Percentiles rank a stretch among this genome's conserved stretches.
These are phyloP conservation scores for Endocalyx cinctus DNA, from an alignment of 2,329 filamentous ascomycete species.

Conservation along the genomic window DNA sequence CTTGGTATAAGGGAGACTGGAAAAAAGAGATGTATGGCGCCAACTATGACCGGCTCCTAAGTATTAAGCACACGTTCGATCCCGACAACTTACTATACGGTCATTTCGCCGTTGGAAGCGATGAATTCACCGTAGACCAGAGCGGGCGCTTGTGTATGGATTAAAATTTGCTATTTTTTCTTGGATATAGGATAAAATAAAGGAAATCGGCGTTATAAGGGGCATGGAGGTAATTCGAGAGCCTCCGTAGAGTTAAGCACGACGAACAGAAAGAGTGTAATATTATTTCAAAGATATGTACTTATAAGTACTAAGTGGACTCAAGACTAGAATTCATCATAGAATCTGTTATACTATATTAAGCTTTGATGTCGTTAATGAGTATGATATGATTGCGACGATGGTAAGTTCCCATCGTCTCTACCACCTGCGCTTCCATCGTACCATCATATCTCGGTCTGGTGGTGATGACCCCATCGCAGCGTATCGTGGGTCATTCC, in stretches of 20 bases:
- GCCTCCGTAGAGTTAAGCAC: too few species aligned
- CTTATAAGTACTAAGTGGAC: too few species aligned
- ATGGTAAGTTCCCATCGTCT: too few species aligned
- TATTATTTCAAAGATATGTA: too few species aligned
- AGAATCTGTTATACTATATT: too few species aligned
- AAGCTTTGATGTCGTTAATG: too few species aligned
- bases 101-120: constrained; percentile 8
- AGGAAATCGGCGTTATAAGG: too few species aligned
- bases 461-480: constrained; percentile 8
- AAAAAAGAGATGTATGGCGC: constrained; percentile 10
- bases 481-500: constrained; percentile 6
- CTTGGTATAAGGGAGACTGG: constrained; percentile 12
- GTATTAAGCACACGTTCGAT: constrained; percentile 12
- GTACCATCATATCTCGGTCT: constrained; percentile 15
- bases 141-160: constrained; percentile 2
- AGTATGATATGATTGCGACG: too few species aligned
- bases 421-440: constrained; percentile 7
- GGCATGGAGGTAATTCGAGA: too few species aligned
- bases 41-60: constrained; percentile 9
- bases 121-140: constrained; percentile 2
- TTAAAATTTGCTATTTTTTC: not conserved
- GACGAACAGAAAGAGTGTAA: too few species aligned
- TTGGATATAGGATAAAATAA: too few species aligned
- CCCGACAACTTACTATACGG: constrained; percentile 8
- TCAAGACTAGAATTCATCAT: too few species aligned